phyloP scores from a whole-genome alignment of 225 moss, liverwort and hornwort species.

The Pseudisothecium myosuroides region DNA sequence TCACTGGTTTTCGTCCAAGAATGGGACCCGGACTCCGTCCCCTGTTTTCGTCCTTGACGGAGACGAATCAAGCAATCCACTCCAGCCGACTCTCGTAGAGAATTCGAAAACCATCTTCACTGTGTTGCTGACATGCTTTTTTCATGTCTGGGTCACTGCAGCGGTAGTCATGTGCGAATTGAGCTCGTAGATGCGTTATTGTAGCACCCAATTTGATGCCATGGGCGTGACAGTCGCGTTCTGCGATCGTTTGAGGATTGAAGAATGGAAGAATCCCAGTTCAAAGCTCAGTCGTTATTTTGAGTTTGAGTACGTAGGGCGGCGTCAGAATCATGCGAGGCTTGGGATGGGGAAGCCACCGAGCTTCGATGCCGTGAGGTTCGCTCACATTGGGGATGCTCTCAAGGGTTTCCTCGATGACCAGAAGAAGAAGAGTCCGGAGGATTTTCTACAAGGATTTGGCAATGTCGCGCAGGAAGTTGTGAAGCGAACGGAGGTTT shows the following conservation, averaged over 20 bases:
- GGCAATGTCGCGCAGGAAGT: background rate
- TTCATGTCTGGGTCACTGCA: background rate
- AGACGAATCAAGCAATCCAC: background rate
- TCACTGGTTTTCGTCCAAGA: background rate
- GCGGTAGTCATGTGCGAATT: background rate
- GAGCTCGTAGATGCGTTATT: background rate
- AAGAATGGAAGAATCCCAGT: background rate
- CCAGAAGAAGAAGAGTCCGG: background rate
- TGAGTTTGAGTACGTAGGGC: background rate
- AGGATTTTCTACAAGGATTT: background rate
- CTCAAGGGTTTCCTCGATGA: slow-evolving; percentile 3
- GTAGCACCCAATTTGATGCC: background rate
- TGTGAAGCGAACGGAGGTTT: background rate
- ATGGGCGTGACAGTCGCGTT: slow-evolving; percentile 14
- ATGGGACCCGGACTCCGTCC: background rate
- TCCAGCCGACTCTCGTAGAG: background rate
- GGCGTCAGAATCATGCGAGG: background rate
- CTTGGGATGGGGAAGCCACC: background rate
- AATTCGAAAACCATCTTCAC: background rate
- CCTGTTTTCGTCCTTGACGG: background rate
- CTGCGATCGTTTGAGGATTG: background rate
- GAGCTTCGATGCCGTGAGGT: background rate
- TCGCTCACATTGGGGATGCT: slow-evolving; percentile 24
- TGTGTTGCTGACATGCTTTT: background rate
- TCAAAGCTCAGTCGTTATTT: background rate